Conservation (phyloP, 164 flowering plant species). For the Vitis cinerea region DNA sequence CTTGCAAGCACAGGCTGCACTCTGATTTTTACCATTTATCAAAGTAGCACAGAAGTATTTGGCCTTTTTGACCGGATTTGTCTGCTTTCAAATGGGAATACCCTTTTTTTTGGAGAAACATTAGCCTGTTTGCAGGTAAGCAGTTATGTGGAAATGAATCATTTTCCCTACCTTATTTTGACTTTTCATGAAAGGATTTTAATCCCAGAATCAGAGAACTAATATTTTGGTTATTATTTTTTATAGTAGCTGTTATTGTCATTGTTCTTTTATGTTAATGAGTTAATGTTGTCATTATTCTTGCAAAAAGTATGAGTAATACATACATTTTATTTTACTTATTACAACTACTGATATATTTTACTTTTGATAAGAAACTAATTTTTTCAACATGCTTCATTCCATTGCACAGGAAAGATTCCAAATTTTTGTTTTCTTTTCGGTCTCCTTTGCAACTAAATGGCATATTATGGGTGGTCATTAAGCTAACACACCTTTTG, state of each 20-base stretch:
- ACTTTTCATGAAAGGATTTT: constrained; percentile 1
- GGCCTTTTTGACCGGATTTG: constrained; percentile 98
- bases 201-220: neutral
- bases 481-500: constrained; percentile 10
- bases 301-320: no score
- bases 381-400: neutral
- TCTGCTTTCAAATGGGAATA: constrained; percentile 96
- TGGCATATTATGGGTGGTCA: neutral
- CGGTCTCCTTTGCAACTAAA: neutral
- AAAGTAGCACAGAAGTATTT: constrained; percentile 99
- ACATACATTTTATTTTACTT: no score
- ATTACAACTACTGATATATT: no score
- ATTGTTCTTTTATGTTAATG: no score
- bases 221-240: no score
- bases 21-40: constrained; percentile 83
- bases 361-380: no score
- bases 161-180: neutral
- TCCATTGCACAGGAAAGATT: neutral
- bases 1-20: constrained; percentile 97
- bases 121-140: constrained; percentile 95
- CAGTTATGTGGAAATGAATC: neutral
- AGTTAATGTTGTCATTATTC: no score
- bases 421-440: neutral
- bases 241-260: no score
- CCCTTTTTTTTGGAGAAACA: constrained; percentile 97